Conservation (phyloP, 805 yeast species). For the Candida berthetii region DNA sequence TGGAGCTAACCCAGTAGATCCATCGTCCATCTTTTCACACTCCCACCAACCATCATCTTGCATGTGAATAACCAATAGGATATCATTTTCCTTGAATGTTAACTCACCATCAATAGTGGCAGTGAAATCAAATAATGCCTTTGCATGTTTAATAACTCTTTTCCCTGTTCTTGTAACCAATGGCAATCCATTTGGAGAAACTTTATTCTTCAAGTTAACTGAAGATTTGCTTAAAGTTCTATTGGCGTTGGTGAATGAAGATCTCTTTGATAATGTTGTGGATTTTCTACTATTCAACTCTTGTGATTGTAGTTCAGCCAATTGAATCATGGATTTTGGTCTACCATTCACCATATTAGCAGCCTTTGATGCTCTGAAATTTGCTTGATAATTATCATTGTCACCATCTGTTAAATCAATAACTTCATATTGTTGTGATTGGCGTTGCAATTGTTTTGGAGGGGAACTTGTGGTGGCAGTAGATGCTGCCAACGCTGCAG, state of each 20-base stretch:
- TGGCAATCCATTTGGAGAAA: slow-evolving; percentile 33
- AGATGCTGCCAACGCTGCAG: neutral
- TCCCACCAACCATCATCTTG: slow-evolving; percentile 79
- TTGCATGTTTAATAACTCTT: slow-evolving; percentile 42
- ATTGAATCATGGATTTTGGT: neutral
- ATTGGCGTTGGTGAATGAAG: slow-evolving; percentile 21
- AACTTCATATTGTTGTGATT: neutral
- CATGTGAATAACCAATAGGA: slow-evolving; percentile 43
- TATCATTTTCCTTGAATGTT: slow-evolving; percentile 51
- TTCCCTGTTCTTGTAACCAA: slow-evolving; percentile 45
- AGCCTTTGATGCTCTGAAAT: neutral
- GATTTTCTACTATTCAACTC: neutral
- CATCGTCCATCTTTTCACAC: slow-evolving; percentile 44
- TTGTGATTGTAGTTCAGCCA: neutral
- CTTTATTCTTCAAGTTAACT: slow-evolving; percentile 15
- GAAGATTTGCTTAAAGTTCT: slow-evolving; percentile 19
- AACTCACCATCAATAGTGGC: slow-evolving; percentile 59
- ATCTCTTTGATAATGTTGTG: slow-evolving; percentile 1
- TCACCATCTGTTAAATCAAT: neutral
- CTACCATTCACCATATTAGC: neutral
- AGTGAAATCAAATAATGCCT: slow-evolving; percentile 51
- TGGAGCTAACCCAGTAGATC: slow-evolving; percentile 49
- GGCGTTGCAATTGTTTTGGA: slow-evolving; percentile 1
- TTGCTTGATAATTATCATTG: neutral
- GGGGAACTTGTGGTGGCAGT: no score